Conservation (phyloP, 2,329 filamentous ascomycete genomes). For the Trichothecium sympodiale region DNA sequence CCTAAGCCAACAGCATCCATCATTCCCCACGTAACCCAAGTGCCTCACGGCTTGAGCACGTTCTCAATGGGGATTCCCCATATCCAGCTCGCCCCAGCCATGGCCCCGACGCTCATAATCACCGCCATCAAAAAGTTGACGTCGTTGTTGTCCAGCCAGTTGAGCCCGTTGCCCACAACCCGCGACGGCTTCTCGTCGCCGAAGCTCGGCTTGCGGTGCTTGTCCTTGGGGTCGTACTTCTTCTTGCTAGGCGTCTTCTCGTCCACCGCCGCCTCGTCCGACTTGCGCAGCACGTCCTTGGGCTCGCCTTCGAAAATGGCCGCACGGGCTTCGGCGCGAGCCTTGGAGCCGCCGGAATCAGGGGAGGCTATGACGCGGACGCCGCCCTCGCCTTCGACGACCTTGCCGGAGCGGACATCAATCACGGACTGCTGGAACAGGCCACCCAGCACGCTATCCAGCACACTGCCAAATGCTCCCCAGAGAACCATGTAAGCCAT, state of each 20-base stretch:
- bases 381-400: conserved; percentile 79
- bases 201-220: conserved; percentile 40
- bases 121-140: conserved; percentile 90
- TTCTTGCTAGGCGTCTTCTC: conserved; percentile 9
- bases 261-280: conserved; percentile 16
- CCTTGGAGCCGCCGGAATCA: conserved; percentile 14
- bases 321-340: conserved; percentile 27
- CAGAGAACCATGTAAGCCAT: conserved; percentile 54
- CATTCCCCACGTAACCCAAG: too few relatives aligned
- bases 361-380: conserved; percentile 37
- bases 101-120: conserved; percentile 67
- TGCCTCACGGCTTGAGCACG: conserved; percentile 1
- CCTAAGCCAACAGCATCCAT: too few relatives aligned
- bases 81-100: conserved; percentile 51
- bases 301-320: conserved; percentile 31
- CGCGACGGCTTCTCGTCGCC: conserved; percentile 48
- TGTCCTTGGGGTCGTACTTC: conserved; percentile 38
- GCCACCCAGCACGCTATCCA: conserved; percentile 83
- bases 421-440: conserved; percentile 77
- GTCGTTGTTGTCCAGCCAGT: conserved; percentile 87
- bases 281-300: conserved; percentile 12
- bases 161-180: conserved; percentile 52
- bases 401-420: conserved; percentile 72
- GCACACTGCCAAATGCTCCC: conserved; percentile 67
- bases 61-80: conserved; percentile 43